A percentile compares a stretch with the other conserved stretches of the same genome.
These are phyloP conservation scores for Trichoderma reesei DNA, from an alignment of 495 filamentous ascomycete genomes.

Conservation along the genomic window DNA sequence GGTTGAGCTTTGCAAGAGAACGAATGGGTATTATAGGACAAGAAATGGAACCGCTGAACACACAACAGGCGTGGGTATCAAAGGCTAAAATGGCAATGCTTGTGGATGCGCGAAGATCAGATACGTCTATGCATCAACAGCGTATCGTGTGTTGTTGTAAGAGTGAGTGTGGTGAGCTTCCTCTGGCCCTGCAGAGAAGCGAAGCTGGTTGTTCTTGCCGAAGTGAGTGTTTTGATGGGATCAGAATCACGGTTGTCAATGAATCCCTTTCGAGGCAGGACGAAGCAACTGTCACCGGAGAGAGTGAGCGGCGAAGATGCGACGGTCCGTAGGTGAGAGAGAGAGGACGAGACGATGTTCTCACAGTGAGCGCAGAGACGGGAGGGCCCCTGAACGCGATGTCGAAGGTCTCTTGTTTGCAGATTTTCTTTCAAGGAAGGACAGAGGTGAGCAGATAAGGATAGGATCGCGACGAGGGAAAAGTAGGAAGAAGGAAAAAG, in stretches of 20 bases:
- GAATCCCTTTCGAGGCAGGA: neutral
- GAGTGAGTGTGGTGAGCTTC: neutral
- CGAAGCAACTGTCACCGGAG: neutral
- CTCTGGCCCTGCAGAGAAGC: constrained; percentile 6
- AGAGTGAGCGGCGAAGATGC: neutral
- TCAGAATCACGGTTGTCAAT: too few relatives aligned
- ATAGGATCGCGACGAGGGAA: neutral
- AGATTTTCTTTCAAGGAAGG: constrained; percentile 5
- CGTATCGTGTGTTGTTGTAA: too few relatives aligned
- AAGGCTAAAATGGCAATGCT: neutral
- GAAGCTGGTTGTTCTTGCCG: neutral
- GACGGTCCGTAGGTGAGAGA: too few relatives aligned
- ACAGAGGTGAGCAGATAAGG: neutral
- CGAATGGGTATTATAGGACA: neutral
- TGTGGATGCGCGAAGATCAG: neutral
- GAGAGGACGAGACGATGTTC: constrained; percentile 5
- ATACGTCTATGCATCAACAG: neutral
- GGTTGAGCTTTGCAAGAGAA: neutral
- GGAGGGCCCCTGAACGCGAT: neutral
- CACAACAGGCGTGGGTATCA: neutral
- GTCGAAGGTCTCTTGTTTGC: neutral
- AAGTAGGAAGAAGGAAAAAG: neutral
- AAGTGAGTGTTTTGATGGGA: neutral
- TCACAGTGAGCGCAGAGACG: neutral
- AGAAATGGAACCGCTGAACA: neutral